phyloP scores from a whole-genome alignment of 306 rosid species.

The Fagus crenata region DNA sequence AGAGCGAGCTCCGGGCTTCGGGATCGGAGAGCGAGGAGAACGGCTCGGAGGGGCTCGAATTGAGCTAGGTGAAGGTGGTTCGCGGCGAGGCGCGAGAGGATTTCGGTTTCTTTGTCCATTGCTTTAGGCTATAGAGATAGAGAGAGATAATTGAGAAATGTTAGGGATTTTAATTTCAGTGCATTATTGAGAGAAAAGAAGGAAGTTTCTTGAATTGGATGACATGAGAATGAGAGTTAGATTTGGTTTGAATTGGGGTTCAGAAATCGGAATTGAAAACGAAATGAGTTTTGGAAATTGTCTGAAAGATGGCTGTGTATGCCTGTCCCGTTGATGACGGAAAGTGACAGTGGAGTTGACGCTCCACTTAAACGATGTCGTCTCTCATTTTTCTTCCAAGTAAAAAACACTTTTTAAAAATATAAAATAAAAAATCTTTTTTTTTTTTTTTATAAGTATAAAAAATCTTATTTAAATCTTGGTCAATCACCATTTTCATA shows the following conservation, averaged over 20 bases:
- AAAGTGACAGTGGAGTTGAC: too few species aligned
- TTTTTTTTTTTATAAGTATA: too few species aligned
- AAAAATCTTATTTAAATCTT: too few species aligned
- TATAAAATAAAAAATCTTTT: too few species aligned
- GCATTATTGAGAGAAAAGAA: slow-evolving; percentile 14
- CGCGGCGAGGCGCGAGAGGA: slow-evolving; percentile 80
- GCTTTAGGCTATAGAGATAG: background rate
- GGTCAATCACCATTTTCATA: too few species aligned
- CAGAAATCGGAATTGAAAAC: background rate
- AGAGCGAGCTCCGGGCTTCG: slow-evolving; percentile 75
- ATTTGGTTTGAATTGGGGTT: background rate
- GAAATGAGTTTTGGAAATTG: background rate
- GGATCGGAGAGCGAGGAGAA: slow-evolving; percentile 66
- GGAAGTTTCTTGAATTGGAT: slow-evolving; percentile 3
- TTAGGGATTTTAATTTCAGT: slow-evolving; percentile 24
- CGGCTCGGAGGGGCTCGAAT: slow-evolving; percentile 85
- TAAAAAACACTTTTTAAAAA: too few species aligned
- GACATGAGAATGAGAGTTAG: background rate
- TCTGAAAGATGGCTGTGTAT: background rate
- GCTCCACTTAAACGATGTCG: too few species aligned
- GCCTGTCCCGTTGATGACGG: background rate
- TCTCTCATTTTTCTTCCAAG: too few species aligned
- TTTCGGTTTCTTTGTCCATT: slow-evolving; percentile 75
- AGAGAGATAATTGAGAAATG: background rate
- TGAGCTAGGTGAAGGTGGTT: slow-evolving; percentile 83